phyloP scores from a whole-genome alignment of 176 grass and related monocot genomes.

The Musa itinerans region DNA sequence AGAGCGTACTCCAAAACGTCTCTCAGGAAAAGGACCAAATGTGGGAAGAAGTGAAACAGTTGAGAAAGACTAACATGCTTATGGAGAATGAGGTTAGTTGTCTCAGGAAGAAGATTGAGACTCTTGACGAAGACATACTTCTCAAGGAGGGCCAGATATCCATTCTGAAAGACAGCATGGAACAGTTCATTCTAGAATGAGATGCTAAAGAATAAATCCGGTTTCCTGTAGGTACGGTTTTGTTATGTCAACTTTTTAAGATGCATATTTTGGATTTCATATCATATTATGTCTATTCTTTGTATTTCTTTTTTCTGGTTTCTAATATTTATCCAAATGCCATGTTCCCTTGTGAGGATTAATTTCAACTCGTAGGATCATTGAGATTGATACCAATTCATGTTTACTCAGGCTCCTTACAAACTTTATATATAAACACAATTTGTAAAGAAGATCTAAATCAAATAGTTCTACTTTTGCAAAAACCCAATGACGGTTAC shows the following conservation, averaged over 20 bases:
- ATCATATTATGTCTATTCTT: no score
- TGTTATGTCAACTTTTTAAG: not conserved
- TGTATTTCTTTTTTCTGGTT: no score
- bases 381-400: no score
- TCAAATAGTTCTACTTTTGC: no score
- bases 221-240: not conserved
- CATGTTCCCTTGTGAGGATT: no score
- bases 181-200: slow-evolving; percentile 5
- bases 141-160: slow-evolving; percentile 77
- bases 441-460: no score
- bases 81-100: slow-evolving; percentile 37
- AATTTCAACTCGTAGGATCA: no score
- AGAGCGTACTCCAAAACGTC: slow-evolving; percentile 53
- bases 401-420: no score
- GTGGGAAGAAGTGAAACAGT: slow-evolving; percentile 50
- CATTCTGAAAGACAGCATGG: slow-evolving; percentile 63
- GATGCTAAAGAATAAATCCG: not conserved
- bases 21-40: slow-evolving; percentile 57
- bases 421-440: no score
- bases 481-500: no score
- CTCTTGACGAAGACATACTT: slow-evolving; percentile 45
- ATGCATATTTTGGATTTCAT: not conserved
- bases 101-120: slow-evolving; percentile 49
- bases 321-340: no score
- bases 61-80: slow-evolving; percentile 30